phyloP scores from a whole-genome alignment of 768 basidiomycete genomes.

The Russula griseocarnosa region DNA sequence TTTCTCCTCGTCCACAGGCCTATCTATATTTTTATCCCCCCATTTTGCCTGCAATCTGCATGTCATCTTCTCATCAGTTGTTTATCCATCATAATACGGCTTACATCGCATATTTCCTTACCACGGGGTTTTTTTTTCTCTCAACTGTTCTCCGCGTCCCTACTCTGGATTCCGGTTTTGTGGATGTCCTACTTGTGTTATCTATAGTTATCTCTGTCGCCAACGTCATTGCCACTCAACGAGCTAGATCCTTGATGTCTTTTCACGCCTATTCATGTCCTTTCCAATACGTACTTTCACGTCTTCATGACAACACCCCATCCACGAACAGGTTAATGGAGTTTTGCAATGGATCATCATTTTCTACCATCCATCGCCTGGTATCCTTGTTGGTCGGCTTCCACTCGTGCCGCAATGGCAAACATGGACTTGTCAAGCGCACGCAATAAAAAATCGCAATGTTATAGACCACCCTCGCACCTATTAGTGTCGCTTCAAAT shows the following conservation, averaged over 20 bases:
- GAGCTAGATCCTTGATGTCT: constrained; percentile 7
- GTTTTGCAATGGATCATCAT: neutral
- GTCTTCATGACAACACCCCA: neutral
- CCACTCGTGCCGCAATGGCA: neutral
- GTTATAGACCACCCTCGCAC: neutral
- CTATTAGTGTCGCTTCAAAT: no score
- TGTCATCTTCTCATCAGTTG: constrained; percentile 14
- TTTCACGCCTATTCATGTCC: constrained; percentile 13
- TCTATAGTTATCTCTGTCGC: constrained; percentile 15
- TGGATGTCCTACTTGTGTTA: constrained; percentile 9
- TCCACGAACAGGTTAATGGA: constrained; percentile 9
- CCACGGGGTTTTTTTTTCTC: neutral
- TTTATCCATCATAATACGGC: constrained; percentile 15
- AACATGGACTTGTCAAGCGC: neutral
- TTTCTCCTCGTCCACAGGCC: neutral
- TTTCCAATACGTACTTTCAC: neutral
- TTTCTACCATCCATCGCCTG: neutral
- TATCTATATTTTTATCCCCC: neutral
- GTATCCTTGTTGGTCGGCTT: no score
- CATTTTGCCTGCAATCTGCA: neutral
- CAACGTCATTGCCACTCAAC: constrained; percentile 9
- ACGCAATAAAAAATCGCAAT: no score
- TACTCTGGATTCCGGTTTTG: neutral
- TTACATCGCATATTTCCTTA: constrained; percentile 13
- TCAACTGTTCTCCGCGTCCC: neutral